A percentile compares a stretch with the other conserved stretches of the same genome.
phyloP scores from a whole-genome alignment of 73 alveolate genomes.

The Symbiodinium pilosum region DNA sequence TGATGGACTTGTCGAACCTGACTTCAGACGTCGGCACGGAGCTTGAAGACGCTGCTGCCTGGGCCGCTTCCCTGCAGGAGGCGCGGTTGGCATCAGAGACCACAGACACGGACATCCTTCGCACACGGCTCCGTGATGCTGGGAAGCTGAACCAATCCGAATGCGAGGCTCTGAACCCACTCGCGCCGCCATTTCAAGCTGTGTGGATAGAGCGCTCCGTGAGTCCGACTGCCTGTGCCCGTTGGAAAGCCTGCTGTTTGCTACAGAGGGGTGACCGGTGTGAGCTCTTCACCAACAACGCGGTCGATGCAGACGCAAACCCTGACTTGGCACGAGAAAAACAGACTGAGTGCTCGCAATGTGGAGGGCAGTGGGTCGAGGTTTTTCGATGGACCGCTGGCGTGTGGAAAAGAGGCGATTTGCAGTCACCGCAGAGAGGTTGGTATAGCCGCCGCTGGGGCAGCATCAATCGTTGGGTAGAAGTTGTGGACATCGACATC shows the following conservation, averaged over 20 bases:
- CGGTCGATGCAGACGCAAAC: background rate
- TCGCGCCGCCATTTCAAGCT: slow-evolving; percentile 74
- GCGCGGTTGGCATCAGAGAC: slow-evolving; percentile 86
- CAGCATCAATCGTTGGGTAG: slow-evolving; percentile 82
- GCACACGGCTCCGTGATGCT: slow-evolving; percentile 48
- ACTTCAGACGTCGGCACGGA: background rate
- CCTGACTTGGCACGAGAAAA: background rate
- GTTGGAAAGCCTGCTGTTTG: slow-evolving; percentile 92
- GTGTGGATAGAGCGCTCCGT: slow-evolving; percentile 77
- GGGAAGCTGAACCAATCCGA: slow-evolving; percentile 73
- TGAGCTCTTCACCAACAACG: slow-evolving; percentile 67
- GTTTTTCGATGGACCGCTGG: slow-evolving; percentile 80
- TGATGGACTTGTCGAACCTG: slow-evolving; percentile 56
- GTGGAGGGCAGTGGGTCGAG: slow-evolving; percentile 84
- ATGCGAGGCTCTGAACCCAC: slow-evolving; percentile 65
- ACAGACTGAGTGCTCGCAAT: slow-evolving; percentile 56
- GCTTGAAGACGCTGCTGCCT: slow-evolving; percentile 80
- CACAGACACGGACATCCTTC: slow-evolving; percentile 35
- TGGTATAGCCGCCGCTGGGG: slow-evolving; percentile 87
- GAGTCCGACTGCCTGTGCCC: slow-evolving; percentile 50
- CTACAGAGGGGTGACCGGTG: slow-evolving; percentile 92
- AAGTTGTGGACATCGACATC: slow-evolving; percentile 82
- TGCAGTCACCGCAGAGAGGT: slow-evolving; percentile 24
- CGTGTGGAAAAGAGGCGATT: slow-evolving; percentile 69
- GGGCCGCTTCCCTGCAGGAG: slow-evolving; percentile 82